Conservation (phyloP, 768 basidiomycete species). For the Kwoniella mangroviensis region DNA sequence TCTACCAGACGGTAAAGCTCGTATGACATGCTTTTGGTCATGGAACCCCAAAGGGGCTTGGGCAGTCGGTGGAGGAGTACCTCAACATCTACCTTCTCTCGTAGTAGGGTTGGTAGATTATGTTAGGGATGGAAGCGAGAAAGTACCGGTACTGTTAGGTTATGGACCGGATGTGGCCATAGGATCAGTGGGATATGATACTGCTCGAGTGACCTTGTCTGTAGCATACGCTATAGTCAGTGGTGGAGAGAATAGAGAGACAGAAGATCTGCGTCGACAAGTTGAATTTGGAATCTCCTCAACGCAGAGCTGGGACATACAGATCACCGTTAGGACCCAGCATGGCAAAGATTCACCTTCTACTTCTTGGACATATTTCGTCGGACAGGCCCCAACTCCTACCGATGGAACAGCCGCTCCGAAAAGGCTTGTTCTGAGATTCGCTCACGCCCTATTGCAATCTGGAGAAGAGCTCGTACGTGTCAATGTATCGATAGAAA, state of each 20-base stretch:
- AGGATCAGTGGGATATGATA: conserved; percentile 76
- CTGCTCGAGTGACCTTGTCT: conserved; percentile 78
- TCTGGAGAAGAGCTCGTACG: conserved; percentile 78
- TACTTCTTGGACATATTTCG: conserved; percentile 41
- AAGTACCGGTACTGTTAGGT: conserved; percentile 73
- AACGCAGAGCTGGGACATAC: conserved; percentile 83
- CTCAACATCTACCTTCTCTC: conserved; percentile 85
- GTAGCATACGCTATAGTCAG: conserved; percentile 83
- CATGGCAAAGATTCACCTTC: conserved; percentile 48
- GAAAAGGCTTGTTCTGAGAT: conserved; percentile 64
- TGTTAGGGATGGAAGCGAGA: conserved; percentile 74
- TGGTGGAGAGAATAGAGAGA: conserved; percentile 66
- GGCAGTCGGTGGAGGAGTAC: conserved; percentile 73
- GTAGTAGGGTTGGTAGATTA: conserved; percentile 77
- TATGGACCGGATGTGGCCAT: conserved; percentile 83
- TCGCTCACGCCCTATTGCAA: conserved; percentile 71
- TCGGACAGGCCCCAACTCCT: conserved; percentile 52
- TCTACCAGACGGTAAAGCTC: conserved; percentile 51
- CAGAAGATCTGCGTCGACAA: conserved; percentile 65
- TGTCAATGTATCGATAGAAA: conserved; percentile 77
- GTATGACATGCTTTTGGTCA: conserved; percentile 92
- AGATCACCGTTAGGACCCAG: conserved; percentile 63
- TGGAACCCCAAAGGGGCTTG: conserved; percentile 87
- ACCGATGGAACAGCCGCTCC: conserved; percentile 60
- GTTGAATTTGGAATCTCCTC: conserved; percentile 81